Evolutionary conservation across 2,329 filamentous ascomycete species (phyloP).

Genomic region (Trichoderma asperellum): DNA sequence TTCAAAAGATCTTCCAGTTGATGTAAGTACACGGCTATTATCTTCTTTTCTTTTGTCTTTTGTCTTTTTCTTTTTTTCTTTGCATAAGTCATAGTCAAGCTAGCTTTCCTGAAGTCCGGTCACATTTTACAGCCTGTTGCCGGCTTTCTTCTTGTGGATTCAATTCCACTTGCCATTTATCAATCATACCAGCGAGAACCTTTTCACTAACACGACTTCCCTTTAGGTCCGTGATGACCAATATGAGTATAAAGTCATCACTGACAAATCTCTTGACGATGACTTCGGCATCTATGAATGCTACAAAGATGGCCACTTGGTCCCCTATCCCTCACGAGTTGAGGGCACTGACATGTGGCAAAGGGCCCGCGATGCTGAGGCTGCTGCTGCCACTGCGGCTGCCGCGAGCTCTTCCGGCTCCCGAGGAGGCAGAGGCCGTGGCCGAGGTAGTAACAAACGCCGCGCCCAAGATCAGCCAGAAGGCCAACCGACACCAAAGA

Average conservation of each 20-base stretch:
- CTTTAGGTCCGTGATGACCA: slow-evolving; percentile 49
- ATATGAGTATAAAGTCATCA: slow-evolving; percentile 51
- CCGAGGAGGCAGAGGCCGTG: slow-evolving; percentile 39
- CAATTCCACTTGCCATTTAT: not conserved
- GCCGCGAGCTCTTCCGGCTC: slow-evolving; percentile 36
- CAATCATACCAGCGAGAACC: not conserved
- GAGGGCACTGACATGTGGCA: slow-evolving; percentile 50
- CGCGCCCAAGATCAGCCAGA: slow-evolving; percentile 56
- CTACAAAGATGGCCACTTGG: slow-evolving; percentile 47
- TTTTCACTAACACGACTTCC: slow-evolving; percentile 24
- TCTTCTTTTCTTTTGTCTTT: not conserved
- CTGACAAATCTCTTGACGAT: slow-evolving; percentile 48
- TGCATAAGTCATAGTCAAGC: slow-evolving; percentile 30
- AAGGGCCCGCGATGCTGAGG: slow-evolving; percentile 44
- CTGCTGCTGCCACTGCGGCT: slow-evolving; percentile 41
- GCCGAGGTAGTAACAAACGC: slow-evolving; percentile 50
- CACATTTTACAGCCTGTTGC: not conserved
- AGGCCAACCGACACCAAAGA: slow-evolving; percentile 55
- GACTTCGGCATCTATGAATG: slow-evolving; percentile 50
- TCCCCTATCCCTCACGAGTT: slow-evolving; percentile 51
- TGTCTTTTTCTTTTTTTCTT: not conserved
- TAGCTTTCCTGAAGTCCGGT: not conserved
- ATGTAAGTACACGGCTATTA: slow-evolving; percentile 47
- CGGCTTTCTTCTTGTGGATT: not conserved
- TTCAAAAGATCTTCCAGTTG: slow-evolving; percentile 50